A percentile compares a stretch with the other conserved stretches of the same genome.
These are phyloP conservation scores for Phoma sp. DNA, from an alignment of 2,329 filamentous ascomycete species.

Conservation along the genomic window DNA sequence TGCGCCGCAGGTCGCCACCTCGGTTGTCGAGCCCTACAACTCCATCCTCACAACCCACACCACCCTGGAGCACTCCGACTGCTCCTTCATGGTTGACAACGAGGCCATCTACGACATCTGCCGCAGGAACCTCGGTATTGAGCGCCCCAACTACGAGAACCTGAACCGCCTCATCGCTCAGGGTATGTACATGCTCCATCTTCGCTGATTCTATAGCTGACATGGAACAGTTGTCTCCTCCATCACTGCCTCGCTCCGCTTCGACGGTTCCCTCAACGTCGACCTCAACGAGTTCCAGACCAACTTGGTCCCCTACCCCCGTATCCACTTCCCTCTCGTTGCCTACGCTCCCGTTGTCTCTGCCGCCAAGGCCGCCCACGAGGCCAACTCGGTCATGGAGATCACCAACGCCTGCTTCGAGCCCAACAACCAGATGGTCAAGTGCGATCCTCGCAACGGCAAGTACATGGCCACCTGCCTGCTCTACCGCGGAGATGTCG, in stretches of 20 bases:
- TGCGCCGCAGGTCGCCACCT: constrained; percentile 94
- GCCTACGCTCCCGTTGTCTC: constrained; percentile 95
- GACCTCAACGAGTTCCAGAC: constrained; percentile 99
- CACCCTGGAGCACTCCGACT: constrained; percentile 98
- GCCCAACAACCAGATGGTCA: constrained; percentile 99
- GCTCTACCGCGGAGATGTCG: constrained; percentile 97
- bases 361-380: constrained; percentile 92
- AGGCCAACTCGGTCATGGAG: constrained; percentile 97
- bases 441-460: constrained; percentile 97
- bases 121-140: constrained; percentile 94
- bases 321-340: constrained; percentile 99
- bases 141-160: constrained; percentile 98
- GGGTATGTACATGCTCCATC: constrained; percentile 61
- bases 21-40: constrained; percentile 99
- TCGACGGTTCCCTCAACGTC: constrained; percentile 98
- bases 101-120: constrained; percentile 99
- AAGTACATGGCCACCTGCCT: constrained; percentile 99
- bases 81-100: constrained; percentile 99
- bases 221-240: constrained; percentile 81
- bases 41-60: constrained; percentile 99
- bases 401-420: constrained; percentile 99
- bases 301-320: constrained; percentile 97
- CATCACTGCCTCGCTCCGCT: constrained; percentile 97
- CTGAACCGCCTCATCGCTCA: constrained; percentile 98
- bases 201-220: constrained; percentile 29